A percentile compares a stretch with the other conserved stretches of the same genome.
These are phyloP conservation scores for Leccinum disarticulatum DNA, from an alignment of 768 basidiomycete species.

Conservation along the genomic window DNA sequence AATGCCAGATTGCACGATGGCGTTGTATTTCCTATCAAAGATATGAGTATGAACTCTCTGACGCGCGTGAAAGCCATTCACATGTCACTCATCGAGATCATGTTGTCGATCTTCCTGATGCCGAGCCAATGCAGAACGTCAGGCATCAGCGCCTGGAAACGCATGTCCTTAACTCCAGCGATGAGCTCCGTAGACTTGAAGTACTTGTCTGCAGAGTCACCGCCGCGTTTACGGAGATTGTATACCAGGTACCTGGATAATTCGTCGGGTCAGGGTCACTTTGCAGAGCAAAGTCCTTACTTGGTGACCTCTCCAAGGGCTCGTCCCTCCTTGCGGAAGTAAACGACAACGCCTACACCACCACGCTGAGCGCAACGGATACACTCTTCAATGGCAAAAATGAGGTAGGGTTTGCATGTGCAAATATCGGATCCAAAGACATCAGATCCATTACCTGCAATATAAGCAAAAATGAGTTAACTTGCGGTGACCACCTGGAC, in stretches of 20 bases:
- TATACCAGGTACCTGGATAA: slow-evolving; percentile 80
- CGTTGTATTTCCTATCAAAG: slow-evolving; percentile 80
- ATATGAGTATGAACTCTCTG: neutral
- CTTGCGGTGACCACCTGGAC: neutral
- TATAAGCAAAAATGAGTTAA: neutral
- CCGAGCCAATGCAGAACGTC: slow-evolving; percentile 96
- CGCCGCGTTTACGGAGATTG: slow-evolving; percentile 92
- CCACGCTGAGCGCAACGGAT: slow-evolving; percentile 79
- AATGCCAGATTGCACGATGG: slow-evolving; percentile 88
- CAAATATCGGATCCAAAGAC: slow-evolving; percentile 94
- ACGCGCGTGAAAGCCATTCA: slow-evolving; percentile 26
- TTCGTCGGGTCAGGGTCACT: neutral
- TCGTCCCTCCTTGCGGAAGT: slow-evolving; percentile 93
- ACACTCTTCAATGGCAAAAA: slow-evolving; percentile 92
- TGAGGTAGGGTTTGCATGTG: slow-evolving; percentile 90
- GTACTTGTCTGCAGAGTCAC: slow-evolving; percentile 90
- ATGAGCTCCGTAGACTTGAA: slow-evolving; percentile 93
- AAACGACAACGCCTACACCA: slow-evolving; percentile 90
- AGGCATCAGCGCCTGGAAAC: slow-evolving; percentile 94
- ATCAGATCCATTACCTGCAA: slow-evolving; percentile 86
- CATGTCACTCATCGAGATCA: slow-evolving; percentile 91
- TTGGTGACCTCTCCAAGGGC: slow-evolving; percentile 94
- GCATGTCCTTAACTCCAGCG: slow-evolving; percentile 94
- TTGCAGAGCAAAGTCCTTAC: slow-evolving; percentile 38
- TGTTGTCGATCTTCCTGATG: slow-evolving; percentile 82